phyloP scores from a whole-genome alignment of 2,329 filamentous ascomycete species.

The Pseudogymnoascus sp. region DNA sequence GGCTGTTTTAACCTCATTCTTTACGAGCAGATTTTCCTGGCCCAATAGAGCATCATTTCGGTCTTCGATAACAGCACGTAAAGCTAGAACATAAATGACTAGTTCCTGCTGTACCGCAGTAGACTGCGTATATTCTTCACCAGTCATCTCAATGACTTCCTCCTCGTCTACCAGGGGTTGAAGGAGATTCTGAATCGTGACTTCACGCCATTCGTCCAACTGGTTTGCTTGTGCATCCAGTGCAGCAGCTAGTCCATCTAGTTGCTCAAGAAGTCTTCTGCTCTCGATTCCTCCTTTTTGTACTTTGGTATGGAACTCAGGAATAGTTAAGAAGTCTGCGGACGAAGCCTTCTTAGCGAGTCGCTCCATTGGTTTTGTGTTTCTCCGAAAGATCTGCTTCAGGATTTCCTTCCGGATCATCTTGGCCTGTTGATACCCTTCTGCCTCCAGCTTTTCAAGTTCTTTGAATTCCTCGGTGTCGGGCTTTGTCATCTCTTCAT shows the following conservation, averaged over 20 bases:
- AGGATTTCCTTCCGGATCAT: constrained; percentile 69
- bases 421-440: constrained; percentile 73
- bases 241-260: constrained; percentile 55
- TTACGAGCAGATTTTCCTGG: constrained; percentile 64
- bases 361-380: constrained; percentile 53
- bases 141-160: constrained; percentile 64
- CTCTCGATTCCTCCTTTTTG: constrained; percentile 65
- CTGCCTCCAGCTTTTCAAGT: constrained; percentile 62
- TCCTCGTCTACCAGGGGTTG: constrained; percentile 79
- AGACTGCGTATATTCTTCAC: constrained; percentile 83
- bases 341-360: constrained; percentile 46
- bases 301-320: constrained; percentile 46
- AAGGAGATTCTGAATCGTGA: constrained; percentile 63
- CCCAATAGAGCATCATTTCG: constrained; percentile 70
- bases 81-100: constrained; percentile 73
- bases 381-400: constrained; percentile 46
- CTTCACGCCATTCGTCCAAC: constrained; percentile 67
- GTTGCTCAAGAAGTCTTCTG: constrained; percentile 53
- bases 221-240: constrained; percentile 66
- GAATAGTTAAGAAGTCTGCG: constrained; percentile 54
- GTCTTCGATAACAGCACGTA: constrained; percentile 71
- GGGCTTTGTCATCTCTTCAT: constrained; percentile 53
- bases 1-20: constrained; percentile 56
- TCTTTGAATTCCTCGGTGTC: constrained; percentile 58
- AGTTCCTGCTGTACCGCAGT: constrained; percentile 83